Percentiles rank a stretch among this genome's conserved stretches.
phyloP scores from a whole-genome alignment of 1,284 basidiomycete genomes.

The Ganoderma lucidum region DNA sequence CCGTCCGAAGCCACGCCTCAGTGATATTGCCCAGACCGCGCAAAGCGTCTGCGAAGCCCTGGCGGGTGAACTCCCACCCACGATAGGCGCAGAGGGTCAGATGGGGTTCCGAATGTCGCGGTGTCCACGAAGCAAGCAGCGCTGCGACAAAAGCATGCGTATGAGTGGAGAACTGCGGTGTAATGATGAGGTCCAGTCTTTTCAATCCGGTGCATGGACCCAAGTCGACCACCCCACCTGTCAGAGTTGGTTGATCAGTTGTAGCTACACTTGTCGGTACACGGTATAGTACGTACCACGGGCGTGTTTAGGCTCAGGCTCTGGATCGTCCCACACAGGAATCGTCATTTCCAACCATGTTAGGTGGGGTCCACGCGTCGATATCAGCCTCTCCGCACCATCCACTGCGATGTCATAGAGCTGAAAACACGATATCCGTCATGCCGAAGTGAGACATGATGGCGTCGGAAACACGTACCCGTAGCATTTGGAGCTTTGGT shows the following conservation, averaged over 20 bases:
- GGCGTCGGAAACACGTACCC: neutral
- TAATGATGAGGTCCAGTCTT: neutral
- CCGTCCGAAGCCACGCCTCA: neutral
- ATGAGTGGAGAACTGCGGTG: neutral
- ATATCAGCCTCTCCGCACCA: neutral
- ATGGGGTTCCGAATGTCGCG: neutral
- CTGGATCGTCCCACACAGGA: neutral
- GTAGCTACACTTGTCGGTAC: neutral
- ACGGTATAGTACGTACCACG: neutral
- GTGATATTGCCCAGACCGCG: neutral
- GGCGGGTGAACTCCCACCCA: neutral
- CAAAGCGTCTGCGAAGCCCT: neutral
- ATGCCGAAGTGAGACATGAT: neutral
- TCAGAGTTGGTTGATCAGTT: neutral
- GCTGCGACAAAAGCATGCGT: neutral
- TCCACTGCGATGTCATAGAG: neutral
- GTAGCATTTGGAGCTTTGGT: neutral
- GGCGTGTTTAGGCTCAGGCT: neutral
- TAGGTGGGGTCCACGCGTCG: neutral
- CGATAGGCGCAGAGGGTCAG: neutral
- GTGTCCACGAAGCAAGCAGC: neutral
- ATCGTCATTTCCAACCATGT: neutral
- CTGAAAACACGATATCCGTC: neutral
- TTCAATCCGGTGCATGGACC: neutral
- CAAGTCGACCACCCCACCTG: neutral